Evolutionary conservation across 2,329 filamentous ascomycete genomes (phyloP).

Genomic region (Beauveria scarabaeidicola): DNA sequence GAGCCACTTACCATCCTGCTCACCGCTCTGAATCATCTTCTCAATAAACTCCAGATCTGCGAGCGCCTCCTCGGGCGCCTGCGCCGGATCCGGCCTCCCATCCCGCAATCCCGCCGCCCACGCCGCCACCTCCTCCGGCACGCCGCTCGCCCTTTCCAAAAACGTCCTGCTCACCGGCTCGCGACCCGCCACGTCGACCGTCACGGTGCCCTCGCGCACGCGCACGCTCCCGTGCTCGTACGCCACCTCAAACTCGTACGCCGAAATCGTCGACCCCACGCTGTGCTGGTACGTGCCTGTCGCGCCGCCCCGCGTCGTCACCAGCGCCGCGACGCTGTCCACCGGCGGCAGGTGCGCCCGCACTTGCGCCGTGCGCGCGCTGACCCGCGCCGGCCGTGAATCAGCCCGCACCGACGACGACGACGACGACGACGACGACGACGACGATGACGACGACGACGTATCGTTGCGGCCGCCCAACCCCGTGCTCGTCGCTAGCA

Average conservation of each 20-base stretch:
- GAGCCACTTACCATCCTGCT: constrained; percentile 31
- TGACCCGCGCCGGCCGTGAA: constrained; percentile 35
- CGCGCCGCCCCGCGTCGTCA: constrained; percentile 44
- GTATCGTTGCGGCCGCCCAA: constrained; percentile 15
- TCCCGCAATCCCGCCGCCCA: constrained; percentile 47
- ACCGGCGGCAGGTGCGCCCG: constrained; percentile 53
- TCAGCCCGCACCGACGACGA: constrained; percentile 16
- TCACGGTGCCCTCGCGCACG: constrained; percentile 36
- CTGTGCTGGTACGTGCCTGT: constrained; percentile 50
- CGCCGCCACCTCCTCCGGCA: constrained; percentile 51
- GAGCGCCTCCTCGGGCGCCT: constrained; percentile 49
- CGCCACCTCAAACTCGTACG: constrained; percentile 47
- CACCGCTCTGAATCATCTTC: constrained; percentile 40
- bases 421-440: neutral
- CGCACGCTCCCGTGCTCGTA: constrained; percentile 50
- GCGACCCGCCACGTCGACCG: constrained; percentile 25
- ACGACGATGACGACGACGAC: neutral
- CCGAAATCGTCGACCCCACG: constrained; percentile 45
- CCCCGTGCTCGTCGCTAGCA: constrained; percentile 35
- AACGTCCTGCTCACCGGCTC: constrained; percentile 32
- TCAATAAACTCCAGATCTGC: constrained; percentile 53
- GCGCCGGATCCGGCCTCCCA: constrained; percentile 40
- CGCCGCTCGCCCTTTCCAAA: constrained; percentile 42
- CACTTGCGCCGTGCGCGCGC: constrained; percentile 46
- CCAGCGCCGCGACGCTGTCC: constrained; percentile 55